Conservation (phyloP, 257 asterid species). For the Solanum tarapatanum region DNA sequence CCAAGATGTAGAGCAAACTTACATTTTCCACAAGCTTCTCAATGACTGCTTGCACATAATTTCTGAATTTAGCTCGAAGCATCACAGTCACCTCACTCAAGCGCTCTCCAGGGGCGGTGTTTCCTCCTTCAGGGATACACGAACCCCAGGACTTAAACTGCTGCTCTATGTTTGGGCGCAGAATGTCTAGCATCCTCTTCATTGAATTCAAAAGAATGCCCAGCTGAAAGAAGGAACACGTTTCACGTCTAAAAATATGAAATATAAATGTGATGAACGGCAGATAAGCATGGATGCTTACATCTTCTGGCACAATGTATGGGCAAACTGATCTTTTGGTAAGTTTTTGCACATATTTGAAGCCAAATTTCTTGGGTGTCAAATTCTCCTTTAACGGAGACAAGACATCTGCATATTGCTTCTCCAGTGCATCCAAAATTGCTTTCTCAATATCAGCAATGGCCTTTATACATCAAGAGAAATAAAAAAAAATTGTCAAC, state of each 20-base stretch:
- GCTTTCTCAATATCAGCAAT: constrained; percentile 50
- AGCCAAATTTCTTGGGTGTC: constrained; percentile 33
- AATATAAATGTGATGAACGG: background rate
- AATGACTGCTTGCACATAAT: constrained; percentile 42
- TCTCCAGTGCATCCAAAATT: constrained; percentile 35
- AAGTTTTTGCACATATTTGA: constrained; percentile 40
- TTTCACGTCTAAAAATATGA: background rate
- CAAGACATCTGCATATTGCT: constrained; percentile 47
- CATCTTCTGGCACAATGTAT: constrained; percentile 37
- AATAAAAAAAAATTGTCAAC: background rate
- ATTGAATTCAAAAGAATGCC: constrained; percentile 42
- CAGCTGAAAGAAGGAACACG: constrained; percentile 13
- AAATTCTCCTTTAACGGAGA: constrained; percentile 33
- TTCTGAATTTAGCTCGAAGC: constrained; percentile 47
- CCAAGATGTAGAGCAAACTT: constrained; percentile 7
- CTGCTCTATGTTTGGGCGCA: constrained; percentile 37
- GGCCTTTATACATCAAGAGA: constrained; percentile 17
- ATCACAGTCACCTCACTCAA: constrained; percentile 41
- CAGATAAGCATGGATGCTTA: background rate
- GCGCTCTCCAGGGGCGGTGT: constrained; percentile 35
- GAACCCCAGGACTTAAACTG: constrained; percentile 41
- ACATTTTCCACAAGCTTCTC: constrained; percentile 46
- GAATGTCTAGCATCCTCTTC: constrained; percentile 37
- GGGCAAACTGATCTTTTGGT: constrained; percentile 29
- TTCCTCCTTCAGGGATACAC: constrained; percentile 36